Evolutionary conservation across 2,329 filamentous ascomycete genomes (phyloP).

Genomic region (Epichloe glyceriae): DNA sequence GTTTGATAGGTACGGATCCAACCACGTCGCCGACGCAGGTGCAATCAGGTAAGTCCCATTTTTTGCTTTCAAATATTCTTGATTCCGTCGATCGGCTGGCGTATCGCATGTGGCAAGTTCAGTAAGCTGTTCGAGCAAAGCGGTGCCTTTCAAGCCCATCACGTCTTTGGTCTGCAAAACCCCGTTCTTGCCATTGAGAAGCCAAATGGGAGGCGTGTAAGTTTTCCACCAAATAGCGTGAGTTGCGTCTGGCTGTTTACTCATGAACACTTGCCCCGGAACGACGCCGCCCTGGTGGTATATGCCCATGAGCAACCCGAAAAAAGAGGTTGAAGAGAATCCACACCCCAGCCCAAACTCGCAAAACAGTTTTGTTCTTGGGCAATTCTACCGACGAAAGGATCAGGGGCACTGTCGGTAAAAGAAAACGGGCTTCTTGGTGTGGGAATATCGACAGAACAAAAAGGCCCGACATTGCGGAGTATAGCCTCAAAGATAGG

Average conservation of each 20-base stretch:
- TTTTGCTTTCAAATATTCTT: constrained; percentile 45
- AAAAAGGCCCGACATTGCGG: constrained; percentile 58
- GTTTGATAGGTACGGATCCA: constrained; percentile 49
- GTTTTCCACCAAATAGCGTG: constrained; percentile 77
- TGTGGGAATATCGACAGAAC: constrained; percentile 65
- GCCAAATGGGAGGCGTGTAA: constrained; percentile 69
- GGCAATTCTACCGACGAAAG: constrained; percentile 61
- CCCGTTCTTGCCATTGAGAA: constrained; percentile 63
- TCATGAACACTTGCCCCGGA: constrained; percentile 62
- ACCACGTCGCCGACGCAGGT: constrained; percentile 56
- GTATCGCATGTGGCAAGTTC: constrained; percentile 50
- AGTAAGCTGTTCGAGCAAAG: constrained; percentile 45
- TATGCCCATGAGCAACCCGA: constrained; percentile 63
- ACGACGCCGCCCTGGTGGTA: constrained; percentile 74
- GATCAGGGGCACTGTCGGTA: constrained; percentile 65
- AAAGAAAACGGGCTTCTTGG: constrained; percentile 67
- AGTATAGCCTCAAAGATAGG: constrained; percentile 50
- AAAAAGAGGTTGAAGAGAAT: constrained; percentile 52
- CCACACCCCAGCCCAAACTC: constrained; percentile 50
- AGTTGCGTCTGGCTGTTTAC: constrained; percentile 53
- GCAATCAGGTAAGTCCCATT: constrained; percentile 60
- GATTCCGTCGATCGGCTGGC: constrained; percentile 39
- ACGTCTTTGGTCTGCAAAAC: constrained; percentile 58
- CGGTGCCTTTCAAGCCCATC: constrained; percentile 54
- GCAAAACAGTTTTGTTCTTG: constrained; percentile 32